Conservation (phyloP, 139 green algal genomes). For the Chlorella sorokiniana region DNA sequence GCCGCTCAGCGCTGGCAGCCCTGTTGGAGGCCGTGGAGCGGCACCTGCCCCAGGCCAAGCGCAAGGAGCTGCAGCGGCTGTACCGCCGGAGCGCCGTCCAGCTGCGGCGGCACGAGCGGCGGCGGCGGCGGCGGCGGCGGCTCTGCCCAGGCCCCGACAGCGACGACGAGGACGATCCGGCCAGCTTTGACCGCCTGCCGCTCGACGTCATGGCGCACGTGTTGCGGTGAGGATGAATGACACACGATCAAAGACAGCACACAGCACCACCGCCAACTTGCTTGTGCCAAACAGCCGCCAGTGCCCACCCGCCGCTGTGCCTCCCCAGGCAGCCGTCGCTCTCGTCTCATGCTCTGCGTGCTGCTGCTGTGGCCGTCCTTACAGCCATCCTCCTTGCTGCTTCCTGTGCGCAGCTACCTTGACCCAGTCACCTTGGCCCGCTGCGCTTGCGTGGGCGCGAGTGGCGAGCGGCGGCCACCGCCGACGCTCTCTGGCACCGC, state of each 20-base stretch:
- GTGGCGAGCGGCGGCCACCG: neutral
- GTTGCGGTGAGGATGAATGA: neutral
- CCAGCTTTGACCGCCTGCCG: slow-evolving; percentile 7
- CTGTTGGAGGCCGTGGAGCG: slow-evolving; percentile 19
- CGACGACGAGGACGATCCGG: neutral
- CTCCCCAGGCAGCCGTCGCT: too few relatives aligned
- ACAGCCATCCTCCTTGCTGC: too few relatives aligned
- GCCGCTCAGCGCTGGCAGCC: slow-evolving; percentile 1
- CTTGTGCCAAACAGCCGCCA: too few relatives aligned
- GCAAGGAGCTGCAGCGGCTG: slow-evolving; percentile 8
- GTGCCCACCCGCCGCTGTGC: too few relatives aligned
- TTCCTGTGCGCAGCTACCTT: neutral
- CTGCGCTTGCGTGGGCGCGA: slow-evolving; percentile 11
- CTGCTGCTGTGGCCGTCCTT: too few relatives aligned
- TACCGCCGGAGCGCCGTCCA: neutral
- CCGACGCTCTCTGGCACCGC: neutral
- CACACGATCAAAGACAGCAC: neutral
- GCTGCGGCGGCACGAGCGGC: slow-evolving; percentile 2
- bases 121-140: neutral
- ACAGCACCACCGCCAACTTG: too few relatives aligned
- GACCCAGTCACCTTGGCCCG: slow-evolving; percentile 7
- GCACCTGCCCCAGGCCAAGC: slow-evolving; percentile 13
- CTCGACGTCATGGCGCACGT: neutral
- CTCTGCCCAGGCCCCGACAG: neutral
- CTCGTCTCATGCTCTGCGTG: neutral